Conservation (phyloP, 192 early-diverging fungal genomes). For the Geosiphon pyriformis region DNA sequence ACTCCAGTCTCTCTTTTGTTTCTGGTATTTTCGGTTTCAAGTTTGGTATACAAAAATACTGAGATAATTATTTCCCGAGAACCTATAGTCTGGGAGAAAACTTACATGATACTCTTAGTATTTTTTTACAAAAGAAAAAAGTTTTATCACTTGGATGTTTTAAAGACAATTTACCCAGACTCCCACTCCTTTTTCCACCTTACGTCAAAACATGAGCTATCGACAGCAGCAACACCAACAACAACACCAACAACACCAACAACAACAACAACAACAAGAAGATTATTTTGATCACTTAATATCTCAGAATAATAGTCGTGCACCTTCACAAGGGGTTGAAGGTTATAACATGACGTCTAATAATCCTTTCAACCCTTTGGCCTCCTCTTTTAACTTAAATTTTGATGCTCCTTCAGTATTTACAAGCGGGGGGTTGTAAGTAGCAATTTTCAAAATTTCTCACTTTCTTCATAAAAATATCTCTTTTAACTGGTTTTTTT, state of each 20-base stretch:
- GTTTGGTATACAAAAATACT: no score
- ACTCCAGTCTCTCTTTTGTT: no score
- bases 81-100: no score
- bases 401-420: neutral
- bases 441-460: neutral
- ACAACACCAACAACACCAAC: no score
- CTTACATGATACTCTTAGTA: no score
- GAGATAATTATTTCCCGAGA: no score
- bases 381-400: neutral
- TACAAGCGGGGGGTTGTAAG: neutral
- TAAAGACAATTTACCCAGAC: neutral
- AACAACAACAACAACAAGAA: no score
- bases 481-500: neutral
- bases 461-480: neutral
- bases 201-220: neutral
- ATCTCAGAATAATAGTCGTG: neutral
- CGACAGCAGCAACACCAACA: no score
- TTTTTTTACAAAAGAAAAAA: no score
- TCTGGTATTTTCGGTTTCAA: no score
- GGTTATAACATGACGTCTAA: neutral
- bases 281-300: neutral
- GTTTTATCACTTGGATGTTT: neutral
- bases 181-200: neutral
- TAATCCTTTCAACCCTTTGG: neutral
- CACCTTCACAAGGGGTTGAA: neutral